Evolutionary conservation across 192 early-diverging fungal genomes (phyloP), one percentile per base, ranked within the genome.

Genomic region (Jimgerdemannia lactiflua): DNA sequence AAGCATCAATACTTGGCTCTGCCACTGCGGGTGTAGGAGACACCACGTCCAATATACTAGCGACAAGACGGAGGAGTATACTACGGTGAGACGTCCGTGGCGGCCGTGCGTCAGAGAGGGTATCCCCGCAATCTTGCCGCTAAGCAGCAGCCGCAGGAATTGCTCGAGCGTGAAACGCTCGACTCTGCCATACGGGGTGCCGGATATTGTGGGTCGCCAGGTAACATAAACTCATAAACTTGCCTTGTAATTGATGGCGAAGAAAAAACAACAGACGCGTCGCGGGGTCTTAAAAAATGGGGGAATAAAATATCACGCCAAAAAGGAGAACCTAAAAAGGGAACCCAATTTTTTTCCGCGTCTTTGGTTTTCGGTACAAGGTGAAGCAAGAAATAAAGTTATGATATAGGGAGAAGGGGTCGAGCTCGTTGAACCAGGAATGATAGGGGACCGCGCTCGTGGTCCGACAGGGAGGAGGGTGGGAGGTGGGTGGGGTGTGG

Each of bases 341-440:
- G n/a, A n/a, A n/a, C n/a, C n/a, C 29, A 29, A 29, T 29, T 29
- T 29, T 29, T 29, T 29, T 0, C 29, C 29, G 29, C 29, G 29
- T 1, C 29, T n/a, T n/a, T n/a, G n/a, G 29, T 29, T 29, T 29
- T 29, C 29, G 29, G 29, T 29, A 29, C 29, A 29, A 29, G 29
- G 29, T 29, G 29, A 29, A 29, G 29, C 29, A 29, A 29, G 29
- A 29, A 29, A 29, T 29, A 29, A 29, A 29, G 29, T 29, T 29
- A 29, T 29, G 29, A 29, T 29, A 29, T 29, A 29, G 29, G 14
- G 49, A 69, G 70, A 82, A 82, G 54, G 77, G 81, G 49, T 82
- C 81, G 14, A 82, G 69, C 40, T 76, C 77, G 39, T 82, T 78
- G 77, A 77, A 82, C 81, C 81, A 82, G 20, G 77, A 72, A 10